phyloP scores from a whole-genome alignment of 176 grass and related monocot genomes.

The Calamus simplicifolius region DNA sequence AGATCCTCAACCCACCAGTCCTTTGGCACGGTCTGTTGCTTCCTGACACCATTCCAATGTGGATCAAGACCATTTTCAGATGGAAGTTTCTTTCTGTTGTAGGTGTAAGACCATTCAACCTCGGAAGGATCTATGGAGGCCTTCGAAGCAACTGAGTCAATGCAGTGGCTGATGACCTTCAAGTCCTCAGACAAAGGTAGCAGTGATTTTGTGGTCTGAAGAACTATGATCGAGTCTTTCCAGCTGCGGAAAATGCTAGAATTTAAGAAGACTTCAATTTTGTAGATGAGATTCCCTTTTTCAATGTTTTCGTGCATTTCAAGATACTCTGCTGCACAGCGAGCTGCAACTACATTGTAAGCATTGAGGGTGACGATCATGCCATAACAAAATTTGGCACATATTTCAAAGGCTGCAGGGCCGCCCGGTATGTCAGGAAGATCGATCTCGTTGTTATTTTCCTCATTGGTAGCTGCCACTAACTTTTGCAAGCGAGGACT shows the following conservation, averaged over 20 bases:
- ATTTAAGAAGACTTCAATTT: constrained; percentile 90
- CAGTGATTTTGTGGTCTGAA: constrained; percentile 72
- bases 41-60: constrained; percentile 91
- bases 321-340: constrained; percentile 84
- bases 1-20: constrained; percentile 99
- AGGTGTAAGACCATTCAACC: constrained; percentile 95
- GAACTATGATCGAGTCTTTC: constrained; percentile 93
- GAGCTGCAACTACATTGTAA: constrained; percentile 79
- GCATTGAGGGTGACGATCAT: constrained; percentile 95
- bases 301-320: constrained; percentile 90
- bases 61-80: constrained; percentile 65
- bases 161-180: constrained; percentile 74
- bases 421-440: constrained; percentile 89
- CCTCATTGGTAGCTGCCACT: constrained; percentile 49
- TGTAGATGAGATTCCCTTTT: constrained; percentile 98
- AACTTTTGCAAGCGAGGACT: constrained; percentile 80
- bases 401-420: constrained; percentile 87
- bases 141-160: constrained; percentile 72
- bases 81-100: constrained; percentile 87
- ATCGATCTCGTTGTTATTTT: constrained; percentile 64
- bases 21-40: constrained; percentile 58
- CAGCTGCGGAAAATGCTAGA: constrained; percentile 79
- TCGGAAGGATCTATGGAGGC: constrained; percentile 77
- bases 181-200: constrained; percentile 69
- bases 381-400: constrained; percentile 96